A percentile compares a stretch with the other conserved stretches of the same genome.
Evolutionary conservation across 768 basidiomycete genomes (phyloP).

Genomic region (Auricularia heimuer): DNA sequence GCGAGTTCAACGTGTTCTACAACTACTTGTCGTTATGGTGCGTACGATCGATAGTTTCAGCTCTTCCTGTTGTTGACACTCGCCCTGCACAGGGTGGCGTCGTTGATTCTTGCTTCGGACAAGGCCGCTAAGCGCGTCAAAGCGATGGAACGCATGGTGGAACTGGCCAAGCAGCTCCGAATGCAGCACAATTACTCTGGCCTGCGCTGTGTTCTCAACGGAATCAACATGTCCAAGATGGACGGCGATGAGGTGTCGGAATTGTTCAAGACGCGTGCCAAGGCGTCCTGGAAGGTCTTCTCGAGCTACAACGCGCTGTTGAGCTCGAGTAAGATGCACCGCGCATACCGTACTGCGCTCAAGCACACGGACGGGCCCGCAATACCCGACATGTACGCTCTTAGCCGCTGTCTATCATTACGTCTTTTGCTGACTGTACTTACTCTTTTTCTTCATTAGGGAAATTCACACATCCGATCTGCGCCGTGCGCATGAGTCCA

Average conservation of each 20-base stretch:
- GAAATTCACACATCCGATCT: slow-evolving; percentile 89
- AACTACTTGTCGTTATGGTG: slow-evolving; percentile 83
- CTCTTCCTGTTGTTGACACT: slow-evolving; percentile 9
- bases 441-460: slow-evolving; percentile 26
- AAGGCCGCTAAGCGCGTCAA: slow-evolving; percentile 62
- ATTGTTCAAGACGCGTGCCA: slow-evolving; percentile 52
- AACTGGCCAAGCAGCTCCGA: slow-evolving; percentile 72
- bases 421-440: no score
- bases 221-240: slow-evolving; percentile 76
- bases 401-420: background rate
- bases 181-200: slow-evolving; percentile 87
- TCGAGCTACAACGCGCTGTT: slow-evolving; percentile 80
- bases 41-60: slow-evolving; percentile 10
- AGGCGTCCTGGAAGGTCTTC: slow-evolving; percentile 67
- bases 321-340: slow-evolving; percentile 70
- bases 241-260: slow-evolving; percentile 71
- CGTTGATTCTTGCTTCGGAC: slow-evolving; percentile 82
- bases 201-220: slow-evolving; percentile 86
- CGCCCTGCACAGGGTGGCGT: slow-evolving; percentile 61
- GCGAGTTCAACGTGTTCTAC: slow-evolving; percentile 61
- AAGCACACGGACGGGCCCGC: slow-evolving; percentile 76
- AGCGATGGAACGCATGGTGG: slow-evolving; percentile 83
- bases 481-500: slow-evolving; percentile 78
- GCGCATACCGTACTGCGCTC: slow-evolving; percentile 84
- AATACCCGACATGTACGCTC: slow-evolving; percentile 56